phyloP scores from a whole-genome alignment of 305 asterid species.

The Solanum hybrid region DNA sequence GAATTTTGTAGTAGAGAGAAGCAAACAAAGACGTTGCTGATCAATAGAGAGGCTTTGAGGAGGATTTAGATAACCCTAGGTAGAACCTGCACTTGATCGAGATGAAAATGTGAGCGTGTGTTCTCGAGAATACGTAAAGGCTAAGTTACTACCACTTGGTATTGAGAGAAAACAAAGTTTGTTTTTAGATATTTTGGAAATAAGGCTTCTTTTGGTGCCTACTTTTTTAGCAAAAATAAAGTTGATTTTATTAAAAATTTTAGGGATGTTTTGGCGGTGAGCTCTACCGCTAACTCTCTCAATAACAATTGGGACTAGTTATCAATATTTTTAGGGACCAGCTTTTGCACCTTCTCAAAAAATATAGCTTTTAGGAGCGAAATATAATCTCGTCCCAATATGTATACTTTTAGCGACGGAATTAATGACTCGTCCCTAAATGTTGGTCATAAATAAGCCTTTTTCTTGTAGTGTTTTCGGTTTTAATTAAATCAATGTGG shows the following conservation, averaged over 20 bases:
- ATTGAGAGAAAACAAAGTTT: too few relatives aligned
- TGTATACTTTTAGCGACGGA: not conserved
- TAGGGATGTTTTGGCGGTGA: not conserved
- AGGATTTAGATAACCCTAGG: not conserved
- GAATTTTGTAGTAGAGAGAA: too few relatives aligned
- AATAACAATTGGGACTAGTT: not conserved
- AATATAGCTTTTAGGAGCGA: not conserved
- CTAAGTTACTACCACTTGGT: not conserved
- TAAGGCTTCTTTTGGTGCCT: too few relatives aligned
- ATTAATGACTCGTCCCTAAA: not conserved
- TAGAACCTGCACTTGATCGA: not conserved
- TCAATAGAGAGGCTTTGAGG: not conserved
- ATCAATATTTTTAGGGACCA: too few relatives aligned
- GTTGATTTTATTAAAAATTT: too few relatives aligned
- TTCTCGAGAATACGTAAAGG: not conserved
- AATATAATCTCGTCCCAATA: not conserved
- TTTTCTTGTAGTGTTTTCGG: not conserved
- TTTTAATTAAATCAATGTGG: too few relatives aligned
- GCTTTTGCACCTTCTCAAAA: too few relatives aligned
- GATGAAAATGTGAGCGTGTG: not conserved
- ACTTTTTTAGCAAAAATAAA: too few relatives aligned
- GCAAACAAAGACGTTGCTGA: not conserved
- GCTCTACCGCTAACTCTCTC: not conserved
- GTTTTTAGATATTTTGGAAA: too few relatives aligned
- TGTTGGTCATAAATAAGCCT: not conserved